A percentile compares a stretch with the other conserved stretches of the same genome.
Conservation (phyloP, 192 early-diverging fungal genomes). For the Backusella westeae region DNA sequence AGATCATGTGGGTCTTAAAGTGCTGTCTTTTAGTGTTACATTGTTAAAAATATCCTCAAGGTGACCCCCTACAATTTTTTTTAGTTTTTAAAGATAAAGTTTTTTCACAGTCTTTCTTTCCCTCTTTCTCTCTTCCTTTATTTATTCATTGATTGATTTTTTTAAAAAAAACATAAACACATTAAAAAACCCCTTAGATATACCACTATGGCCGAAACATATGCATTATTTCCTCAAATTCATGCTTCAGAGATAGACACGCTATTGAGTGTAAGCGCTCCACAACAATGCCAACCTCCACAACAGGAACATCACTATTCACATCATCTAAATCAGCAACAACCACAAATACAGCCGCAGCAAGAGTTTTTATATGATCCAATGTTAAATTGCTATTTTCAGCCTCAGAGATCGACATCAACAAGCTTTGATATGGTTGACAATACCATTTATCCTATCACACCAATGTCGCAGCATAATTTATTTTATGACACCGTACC, state of each 20-base stretch:
- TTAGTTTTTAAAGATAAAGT: not conserved
- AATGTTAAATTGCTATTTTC: not conserved
- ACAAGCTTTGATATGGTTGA: not conserved
- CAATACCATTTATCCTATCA: not conserved
- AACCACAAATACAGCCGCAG: not conserved
- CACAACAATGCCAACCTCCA: not conserved
- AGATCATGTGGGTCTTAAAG: conserved; percentile 4
- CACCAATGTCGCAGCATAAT: not conserved
- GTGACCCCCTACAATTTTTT: not conserved
- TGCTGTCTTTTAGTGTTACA: not conserved
- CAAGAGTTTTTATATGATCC: not conserved
- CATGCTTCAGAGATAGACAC: not conserved
- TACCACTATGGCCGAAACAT: not conserved
- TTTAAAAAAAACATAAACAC: not conserved
- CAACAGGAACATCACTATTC: not conserved
- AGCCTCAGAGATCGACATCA: conserved; percentile 4
- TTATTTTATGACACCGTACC: not conserved
- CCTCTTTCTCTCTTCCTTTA: not conserved
- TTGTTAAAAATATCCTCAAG: not conserved
- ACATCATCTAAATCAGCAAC: not conserved
- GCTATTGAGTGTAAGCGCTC: not conserved
- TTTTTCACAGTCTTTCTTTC: not conserved
- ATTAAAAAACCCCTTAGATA: not conserved
- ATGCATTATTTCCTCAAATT: conserved; percentile 1
- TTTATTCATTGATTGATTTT: not conserved